Conservation (phyloP, 306 rosid species). For the Castanea sativa region DNA sequence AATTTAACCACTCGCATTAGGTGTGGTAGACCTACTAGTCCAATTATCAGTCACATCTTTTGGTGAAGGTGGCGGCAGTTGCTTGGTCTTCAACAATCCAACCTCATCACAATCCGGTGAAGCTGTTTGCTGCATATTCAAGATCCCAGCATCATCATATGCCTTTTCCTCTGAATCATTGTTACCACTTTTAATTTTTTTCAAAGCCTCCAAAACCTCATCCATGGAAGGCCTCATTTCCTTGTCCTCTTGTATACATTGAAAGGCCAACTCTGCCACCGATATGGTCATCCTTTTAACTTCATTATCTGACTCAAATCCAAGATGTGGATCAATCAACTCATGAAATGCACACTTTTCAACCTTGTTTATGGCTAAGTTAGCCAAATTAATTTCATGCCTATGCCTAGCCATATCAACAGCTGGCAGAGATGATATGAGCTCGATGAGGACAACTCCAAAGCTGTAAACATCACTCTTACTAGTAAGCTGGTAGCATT, state of each 20-base stretch:
- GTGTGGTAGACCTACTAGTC: constrained; percentile 37
- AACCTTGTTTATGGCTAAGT: constrained; percentile 48
- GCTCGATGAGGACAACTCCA: constrained; percentile 55
- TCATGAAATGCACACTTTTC: constrained; percentile 36
- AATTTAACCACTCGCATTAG: constrained; percentile 35
- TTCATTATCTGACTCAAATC: constrained; percentile 48
- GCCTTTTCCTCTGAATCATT: constrained; percentile 12
- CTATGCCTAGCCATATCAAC: constrained; percentile 7
- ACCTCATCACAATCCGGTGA: constrained; percentile 47
- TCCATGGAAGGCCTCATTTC: constrained; percentile 72
- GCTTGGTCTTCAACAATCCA: constrained; percentile 21
- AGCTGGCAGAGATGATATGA: constrained; percentile 60
- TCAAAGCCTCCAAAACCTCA: constrained; percentile 47
- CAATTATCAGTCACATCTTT: constrained; percentile 39
- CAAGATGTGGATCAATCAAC: constrained; percentile 55
- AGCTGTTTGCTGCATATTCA: constrained; percentile 2
- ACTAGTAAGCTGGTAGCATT: constrained; percentile 35
- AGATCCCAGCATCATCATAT: too few species aligned
- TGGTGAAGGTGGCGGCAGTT: constrained; percentile 33
- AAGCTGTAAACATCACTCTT: constrained; percentile 62
- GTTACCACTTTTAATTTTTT: constrained; percentile 32
- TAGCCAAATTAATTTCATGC: constrained; percentile 44
- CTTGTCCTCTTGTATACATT: constrained; percentile 59
- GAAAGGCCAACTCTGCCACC: constrained; percentile 69
- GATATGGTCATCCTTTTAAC: constrained; percentile 43